Base-by-base conservation (phyloP, 2,329 filamentous ascomycete species). In the Waltergamsia citrina region DNA sequence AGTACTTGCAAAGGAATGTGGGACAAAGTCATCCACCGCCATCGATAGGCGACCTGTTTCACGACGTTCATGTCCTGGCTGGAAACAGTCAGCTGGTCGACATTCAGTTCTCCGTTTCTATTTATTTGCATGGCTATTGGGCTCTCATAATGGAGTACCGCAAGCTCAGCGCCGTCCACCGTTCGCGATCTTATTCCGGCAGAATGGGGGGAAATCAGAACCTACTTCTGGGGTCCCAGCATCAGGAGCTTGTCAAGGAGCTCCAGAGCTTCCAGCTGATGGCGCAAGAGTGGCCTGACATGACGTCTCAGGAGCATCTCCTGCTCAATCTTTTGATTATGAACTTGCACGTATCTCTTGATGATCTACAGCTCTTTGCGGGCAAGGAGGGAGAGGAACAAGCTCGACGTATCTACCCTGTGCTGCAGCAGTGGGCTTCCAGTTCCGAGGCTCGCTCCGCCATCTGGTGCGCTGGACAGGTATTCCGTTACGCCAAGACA, bases 371-470 rank as follows among this genome's bases (percentile, higher is more conserved):
- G 45, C 63, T 78, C 4, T 81, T 83, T 42, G 73, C 75, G 0
- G 79, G 79, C 5, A 77, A 79, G 28, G 77, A 79, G 41, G 78
- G 75, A 17, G 71, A 78, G 40, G 76, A 80, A 22, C 74, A 81
- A 47, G 78, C 78, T 4, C 65, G 71, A 4, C 57, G 67, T 6
- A 65, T 76, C 11, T 78, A 76, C 40, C 68, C 73, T 0, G 58
- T 66, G 0, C 57, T 82, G 7, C 67, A 72, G 38, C 62, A 72
- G 18, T 82, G 78, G 78, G 65, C 64, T 1, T 61, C 63, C 22
- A 75, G 63, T 25, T 46, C 58, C 2, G 66, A 73, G 16, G 69
- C 75, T 7, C 64, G 77, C 19, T 69, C 71, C 39, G 72, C 78
- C 8, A 49, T 83, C 1, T 84, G 74, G 70, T 76, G 80, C 43